Conservation (phyloP, 2,329 filamentous ascomycete genomes). For the Ascochyta lentis region DNA sequence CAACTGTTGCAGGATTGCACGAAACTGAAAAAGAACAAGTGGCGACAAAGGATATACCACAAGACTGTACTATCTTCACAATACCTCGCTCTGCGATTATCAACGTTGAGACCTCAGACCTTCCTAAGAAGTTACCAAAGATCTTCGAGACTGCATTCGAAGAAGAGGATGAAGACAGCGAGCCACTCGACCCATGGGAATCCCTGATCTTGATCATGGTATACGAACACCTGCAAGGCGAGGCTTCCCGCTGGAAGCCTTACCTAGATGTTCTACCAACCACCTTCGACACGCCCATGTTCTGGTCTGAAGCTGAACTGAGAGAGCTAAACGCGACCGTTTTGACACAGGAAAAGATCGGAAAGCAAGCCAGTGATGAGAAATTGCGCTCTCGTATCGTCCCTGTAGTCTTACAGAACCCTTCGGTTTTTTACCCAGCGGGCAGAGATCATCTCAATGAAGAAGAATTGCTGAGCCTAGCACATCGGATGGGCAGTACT, state of each 20-base stretch:
- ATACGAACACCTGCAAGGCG: conserved; percentile 30
- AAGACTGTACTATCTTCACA: conserved; percentile 28
- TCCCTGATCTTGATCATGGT: conserved; percentile 31
- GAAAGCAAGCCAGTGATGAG: conserved; percentile 27
- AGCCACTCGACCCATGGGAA: conserved; percentile 29
- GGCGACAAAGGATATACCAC: conserved; percentile 21
- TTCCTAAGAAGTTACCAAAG: conserved; percentile 22
- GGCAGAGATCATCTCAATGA: conserved; percentile 3
- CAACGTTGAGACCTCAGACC: conserved; percentile 27
- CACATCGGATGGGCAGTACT: conserved; percentile 31
- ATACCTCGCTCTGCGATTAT: conserved; percentile 33
- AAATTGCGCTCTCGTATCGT: conserved; percentile 26
- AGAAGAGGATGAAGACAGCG: conserved; percentile 23
- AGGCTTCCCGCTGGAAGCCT: conserved; percentile 30
- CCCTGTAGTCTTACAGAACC: conserved; percentile 21
- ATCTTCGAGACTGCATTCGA: conserved; percentile 23
- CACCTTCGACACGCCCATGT: conserved; percentile 32
- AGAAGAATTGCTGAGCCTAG: conserved; percentile 26
- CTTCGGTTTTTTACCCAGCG: conserved; percentile 18
- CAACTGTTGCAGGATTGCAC: too few relatives aligned
- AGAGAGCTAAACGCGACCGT: conserved; percentile 30
- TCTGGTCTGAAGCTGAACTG: conserved; percentile 28
- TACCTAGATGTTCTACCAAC: conserved; percentile 30
- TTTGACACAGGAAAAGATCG: conserved; percentile 29
- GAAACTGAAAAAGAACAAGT: conserved; percentile 9